Percentiles rank a stretch among this genome's conserved stretches.
Evolutionary conservation across 345 rosid genomes (phyloP).

Genomic region (Clausena lansium): DNA sequence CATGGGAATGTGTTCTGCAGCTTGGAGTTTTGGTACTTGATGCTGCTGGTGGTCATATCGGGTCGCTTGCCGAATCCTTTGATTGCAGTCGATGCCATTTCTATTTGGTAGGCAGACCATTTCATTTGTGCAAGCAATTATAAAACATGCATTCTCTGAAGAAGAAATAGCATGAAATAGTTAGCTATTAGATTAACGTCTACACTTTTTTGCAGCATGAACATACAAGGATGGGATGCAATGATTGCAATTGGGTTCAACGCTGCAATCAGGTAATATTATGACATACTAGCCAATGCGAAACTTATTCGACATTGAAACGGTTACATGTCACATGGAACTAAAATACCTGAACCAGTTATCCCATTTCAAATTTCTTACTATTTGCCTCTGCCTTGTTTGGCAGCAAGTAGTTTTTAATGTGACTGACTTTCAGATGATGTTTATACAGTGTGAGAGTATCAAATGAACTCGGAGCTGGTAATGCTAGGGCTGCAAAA

Average conservation of each 20-base stretch:
- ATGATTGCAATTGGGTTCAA: constrained; percentile 94
- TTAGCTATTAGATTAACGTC: neutral
- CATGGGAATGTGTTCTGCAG: constrained; percentile 36
- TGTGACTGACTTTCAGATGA: neutral
- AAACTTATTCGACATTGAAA: neutral
- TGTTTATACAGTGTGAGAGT: constrained; percentile 71
- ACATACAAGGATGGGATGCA: constrained; percentile 81
- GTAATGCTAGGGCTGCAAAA: constrained; percentile 64
- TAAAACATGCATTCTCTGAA: neutral
- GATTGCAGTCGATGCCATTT: constrained; percentile 84
- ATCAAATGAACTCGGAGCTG: constrained; percentile 86
- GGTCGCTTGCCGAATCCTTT: constrained; percentile 77
- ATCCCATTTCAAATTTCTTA: neutral
- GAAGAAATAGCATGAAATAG: neutral
- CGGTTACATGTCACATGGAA: neutral
- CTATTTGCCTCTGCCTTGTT: neutral
- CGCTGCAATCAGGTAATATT: constrained; percentile 77
- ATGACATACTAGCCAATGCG: neutral
- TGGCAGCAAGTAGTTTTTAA: neutral
- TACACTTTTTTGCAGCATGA: constrained; percentile 57
- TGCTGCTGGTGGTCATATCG: constrained; percentile 68
- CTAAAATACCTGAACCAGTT: neutral
- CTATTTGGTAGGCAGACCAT: constrained; percentile 58
- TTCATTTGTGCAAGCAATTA: neutral
- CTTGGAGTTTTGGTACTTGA: constrained; percentile 95